Conservation (phyloP, 192 early-diverging fungal species). For the Gaertneriomyces semiglobifer region DNA sequence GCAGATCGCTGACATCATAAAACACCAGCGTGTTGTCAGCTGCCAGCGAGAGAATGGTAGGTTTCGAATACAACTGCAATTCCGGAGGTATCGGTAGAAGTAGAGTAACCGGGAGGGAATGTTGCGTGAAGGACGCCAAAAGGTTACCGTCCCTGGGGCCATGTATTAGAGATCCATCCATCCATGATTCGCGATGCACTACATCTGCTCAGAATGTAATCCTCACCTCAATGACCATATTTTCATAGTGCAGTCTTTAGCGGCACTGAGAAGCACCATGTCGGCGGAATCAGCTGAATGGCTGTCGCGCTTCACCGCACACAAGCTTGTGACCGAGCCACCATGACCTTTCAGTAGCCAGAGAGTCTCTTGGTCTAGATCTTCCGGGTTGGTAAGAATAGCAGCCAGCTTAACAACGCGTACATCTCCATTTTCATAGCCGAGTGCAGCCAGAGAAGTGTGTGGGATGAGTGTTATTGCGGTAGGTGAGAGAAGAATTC, state of each 20-base stretch:
- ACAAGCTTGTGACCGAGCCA: constrained; percentile 61
- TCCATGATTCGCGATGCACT: neutral
- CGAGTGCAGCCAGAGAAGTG: too few relatives aligned
- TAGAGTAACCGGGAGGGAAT: constrained; percentile 14
- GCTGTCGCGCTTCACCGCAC: constrained; percentile 28
- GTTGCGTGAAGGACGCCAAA: constrained; percentile 56
- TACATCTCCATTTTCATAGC: constrained; percentile 35
- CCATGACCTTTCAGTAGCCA: constrained; percentile 46
- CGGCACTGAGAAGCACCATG: constrained; percentile 59
- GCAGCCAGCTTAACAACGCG: constrained; percentile 48
- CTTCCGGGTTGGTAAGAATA: constrained; percentile 37
- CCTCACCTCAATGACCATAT: constrained; percentile 75
- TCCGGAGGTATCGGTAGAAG: constrained; percentile 29
- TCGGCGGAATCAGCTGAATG: constrained; percentile 28
- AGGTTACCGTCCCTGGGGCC: constrained; percentile 45
- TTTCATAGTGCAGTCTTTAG: constrained; percentile 61
- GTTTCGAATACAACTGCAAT: constrained; percentile 35
- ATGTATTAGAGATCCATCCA: neutral
- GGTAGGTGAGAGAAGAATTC: too few relatives aligned
- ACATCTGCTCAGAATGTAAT: neutral
- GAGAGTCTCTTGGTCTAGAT: constrained; percentile 16
- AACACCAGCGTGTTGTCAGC: constrained; percentile 67
- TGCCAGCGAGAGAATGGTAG: constrained; percentile 59
- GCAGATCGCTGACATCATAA: constrained; percentile 71
- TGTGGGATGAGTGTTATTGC: too few relatives aligned